phyloP scores from a whole-genome alignment of 2,329 filamentous ascomycete species.

The Ophiosphaerella herpotricha region DNA sequence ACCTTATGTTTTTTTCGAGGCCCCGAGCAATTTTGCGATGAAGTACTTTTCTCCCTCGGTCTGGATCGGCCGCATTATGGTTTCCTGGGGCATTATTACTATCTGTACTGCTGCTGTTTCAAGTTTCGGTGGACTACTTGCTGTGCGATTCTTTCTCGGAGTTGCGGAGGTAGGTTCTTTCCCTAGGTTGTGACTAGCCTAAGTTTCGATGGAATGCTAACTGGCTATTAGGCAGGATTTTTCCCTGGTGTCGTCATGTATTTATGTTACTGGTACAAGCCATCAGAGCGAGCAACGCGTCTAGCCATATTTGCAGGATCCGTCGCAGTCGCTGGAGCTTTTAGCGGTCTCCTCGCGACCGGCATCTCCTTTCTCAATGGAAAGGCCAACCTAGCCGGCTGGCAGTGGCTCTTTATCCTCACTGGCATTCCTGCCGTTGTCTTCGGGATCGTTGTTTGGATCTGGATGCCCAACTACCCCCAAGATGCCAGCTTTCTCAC shows the following conservation, averaged over 20 bases:
- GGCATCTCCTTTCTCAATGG: constrained; percentile 72
- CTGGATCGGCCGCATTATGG: constrained; percentile 65
- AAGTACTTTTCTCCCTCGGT: constrained; percentile 41
- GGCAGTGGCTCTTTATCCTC: constrained; percentile 55
- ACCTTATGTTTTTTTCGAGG: constrained; percentile 63
- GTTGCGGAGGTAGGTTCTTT: constrained; percentile 71
- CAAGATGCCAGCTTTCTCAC: constrained; percentile 73
- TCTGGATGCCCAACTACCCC: constrained; percentile 76
- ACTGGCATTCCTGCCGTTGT: constrained; percentile 71
- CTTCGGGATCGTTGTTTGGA: constrained; percentile 69
- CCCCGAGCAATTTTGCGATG: constrained; percentile 60
- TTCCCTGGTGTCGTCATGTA: constrained; percentile 70
- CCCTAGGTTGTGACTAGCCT: constrained; percentile 49
- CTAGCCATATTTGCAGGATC: constrained; percentile 81
- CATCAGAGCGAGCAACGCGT: constrained; percentile 74
- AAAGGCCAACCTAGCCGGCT: constrained; percentile 48
- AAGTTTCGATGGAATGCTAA: not conserved
- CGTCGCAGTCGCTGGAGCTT: constrained; percentile 75
- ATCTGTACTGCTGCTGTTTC: constrained; percentile 67
- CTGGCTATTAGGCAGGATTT: constrained; percentile 61
- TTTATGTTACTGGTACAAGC: constrained; percentile 79
- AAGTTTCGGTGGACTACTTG: constrained; percentile 61
- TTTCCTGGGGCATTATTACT: constrained; percentile 69
- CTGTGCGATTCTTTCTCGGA: constrained; percentile 63
- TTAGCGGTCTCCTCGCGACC: constrained; percentile 72